Evolutionary conservation across 129 eudicot genomes (phyloP).

Genomic region (Tanacetum coccineum): DNA sequence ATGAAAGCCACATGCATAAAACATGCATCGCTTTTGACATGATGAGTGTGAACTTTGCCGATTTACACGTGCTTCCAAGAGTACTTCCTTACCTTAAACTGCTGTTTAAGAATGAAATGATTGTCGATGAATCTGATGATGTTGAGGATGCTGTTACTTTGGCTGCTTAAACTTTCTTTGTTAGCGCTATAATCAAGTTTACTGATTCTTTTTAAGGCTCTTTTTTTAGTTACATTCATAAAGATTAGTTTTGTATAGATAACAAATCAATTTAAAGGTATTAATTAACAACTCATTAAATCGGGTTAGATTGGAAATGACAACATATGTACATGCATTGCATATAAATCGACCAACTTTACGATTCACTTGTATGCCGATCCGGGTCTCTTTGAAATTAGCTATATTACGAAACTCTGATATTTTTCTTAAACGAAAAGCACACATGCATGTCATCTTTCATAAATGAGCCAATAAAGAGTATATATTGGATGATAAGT

Average conservation of each 20-base stretch:
- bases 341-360: too few species aligned
- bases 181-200: neutral
- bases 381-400: too few species aligned
- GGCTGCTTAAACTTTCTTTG: constrained; percentile 23
- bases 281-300: too few species aligned
- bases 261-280: neutral
- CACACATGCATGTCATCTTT: too few species aligned
- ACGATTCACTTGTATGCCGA: too few species aligned
- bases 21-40: constrained; percentile 87
- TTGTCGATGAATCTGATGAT: constrained; percentile 58
- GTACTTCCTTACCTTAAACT: constrained; percentile 79
- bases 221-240: constrained; percentile 10
- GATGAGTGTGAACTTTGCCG: constrained; percentile 96
- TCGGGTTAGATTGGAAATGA: too few species aligned
- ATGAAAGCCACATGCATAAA: constrained; percentile 65
- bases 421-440: too few species aligned
- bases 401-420: too few species aligned
- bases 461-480: too few species aligned
- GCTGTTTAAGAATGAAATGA: constrained; percentile 60
- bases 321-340: too few species aligned
- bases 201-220: neutral
- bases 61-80: constrained; percentile 67
- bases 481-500: too few species aligned
- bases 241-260: constrained; percentile 19
- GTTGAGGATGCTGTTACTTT: constrained; percentile 31